A percentile compares a stretch with the other conserved stretches of the same genome.
phyloP scores from a whole-genome alignment of 2,329 filamentous ascomycete species.

The Penicillium sp. region DNA sequence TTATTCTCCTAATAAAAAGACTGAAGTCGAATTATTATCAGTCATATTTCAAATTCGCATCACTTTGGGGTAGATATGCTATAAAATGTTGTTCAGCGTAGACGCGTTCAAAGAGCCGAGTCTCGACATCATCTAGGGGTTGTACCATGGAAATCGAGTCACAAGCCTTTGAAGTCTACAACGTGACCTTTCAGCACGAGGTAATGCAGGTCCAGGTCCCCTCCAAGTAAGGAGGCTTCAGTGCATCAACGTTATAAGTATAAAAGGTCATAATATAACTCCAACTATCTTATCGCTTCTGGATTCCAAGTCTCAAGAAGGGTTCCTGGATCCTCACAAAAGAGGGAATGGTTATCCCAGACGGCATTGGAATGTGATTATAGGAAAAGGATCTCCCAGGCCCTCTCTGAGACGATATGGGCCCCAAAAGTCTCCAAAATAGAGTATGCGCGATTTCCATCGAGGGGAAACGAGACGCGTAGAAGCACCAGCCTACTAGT shows the following conservation, averaged over 20 bases:
- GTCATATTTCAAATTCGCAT: background rate
- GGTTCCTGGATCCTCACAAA: background rate
- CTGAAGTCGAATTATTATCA: background rate
- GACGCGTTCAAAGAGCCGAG: background rate
- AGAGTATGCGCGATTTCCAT: constrained; percentile 11
- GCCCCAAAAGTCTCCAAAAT: background rate
- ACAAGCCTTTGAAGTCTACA: background rate
- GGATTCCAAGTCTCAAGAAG: background rate
- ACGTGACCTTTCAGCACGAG: constrained; percentile 7
- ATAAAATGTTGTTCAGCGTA: background rate
- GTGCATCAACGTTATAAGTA: background rate
- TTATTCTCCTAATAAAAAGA: too few species aligned
- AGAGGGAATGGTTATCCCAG: background rate
- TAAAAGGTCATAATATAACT: background rate
- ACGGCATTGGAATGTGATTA: constrained; percentile 7
- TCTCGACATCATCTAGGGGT: background rate
- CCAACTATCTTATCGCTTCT: background rate
- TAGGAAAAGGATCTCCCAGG: background rate
- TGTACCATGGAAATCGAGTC: background rate
- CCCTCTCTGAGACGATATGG: background rate
- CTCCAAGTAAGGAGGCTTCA: background rate
- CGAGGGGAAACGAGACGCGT: constrained; percentile 6
- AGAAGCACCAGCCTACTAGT: background rate
- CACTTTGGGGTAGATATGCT: too few species aligned
- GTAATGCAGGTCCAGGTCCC: constrained; percentile 4